Conservation (phyloP, 768 basidiomycete genomes). For the Leccinum subtestaceum region DNA sequence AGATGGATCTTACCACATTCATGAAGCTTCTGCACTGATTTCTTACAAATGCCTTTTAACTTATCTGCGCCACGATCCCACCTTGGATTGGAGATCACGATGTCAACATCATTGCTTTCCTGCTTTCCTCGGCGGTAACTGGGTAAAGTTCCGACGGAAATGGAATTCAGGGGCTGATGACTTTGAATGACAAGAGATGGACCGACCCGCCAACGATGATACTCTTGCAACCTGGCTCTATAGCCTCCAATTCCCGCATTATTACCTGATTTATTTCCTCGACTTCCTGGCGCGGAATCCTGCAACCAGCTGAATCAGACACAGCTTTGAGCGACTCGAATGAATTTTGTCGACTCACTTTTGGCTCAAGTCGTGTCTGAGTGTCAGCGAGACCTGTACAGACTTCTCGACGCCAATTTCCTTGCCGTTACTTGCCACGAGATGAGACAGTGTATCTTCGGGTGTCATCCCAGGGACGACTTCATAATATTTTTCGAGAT, state of each 20-base stretch:
- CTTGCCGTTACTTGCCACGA: conserved; percentile 15
- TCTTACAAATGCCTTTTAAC: conserved; percentile 62
- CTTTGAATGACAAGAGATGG: not conserved
- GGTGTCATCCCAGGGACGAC: conserved; percentile 36
- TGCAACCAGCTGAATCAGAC: conserved; percentile 19
- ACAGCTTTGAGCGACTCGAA: not conserved
- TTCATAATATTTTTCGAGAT: conserved; percentile 64
- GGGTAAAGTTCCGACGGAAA: not conserved
- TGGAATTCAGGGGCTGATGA: not conserved
- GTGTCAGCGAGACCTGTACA: conserved; percentile 56
- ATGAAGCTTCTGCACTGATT: conserved; percentile 55
- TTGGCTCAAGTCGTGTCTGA: conserved; percentile 54
- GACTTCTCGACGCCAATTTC: conserved; percentile 36
- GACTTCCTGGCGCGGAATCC: conserved; percentile 74
- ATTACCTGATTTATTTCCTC: conserved; percentile 72
- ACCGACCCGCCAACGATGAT: conserved; percentile 82
- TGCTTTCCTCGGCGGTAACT: conserved; percentile 86
- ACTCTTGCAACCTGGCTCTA: conserved; percentile 66
- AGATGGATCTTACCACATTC: conserved; percentile 45
- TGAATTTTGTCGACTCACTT: conserved; percentile 33
- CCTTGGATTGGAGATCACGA: conserved; percentile 77
- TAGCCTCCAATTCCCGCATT: conserved; percentile 57
- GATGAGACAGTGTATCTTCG: conserved; percentile 21
- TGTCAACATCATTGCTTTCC: conserved; percentile 83
- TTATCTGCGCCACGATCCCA: conserved; percentile 39